Conservation (phyloP, 2,329 filamentous ascomycete genomes). For the Stagonosporopsis rhizophila region DNA sequence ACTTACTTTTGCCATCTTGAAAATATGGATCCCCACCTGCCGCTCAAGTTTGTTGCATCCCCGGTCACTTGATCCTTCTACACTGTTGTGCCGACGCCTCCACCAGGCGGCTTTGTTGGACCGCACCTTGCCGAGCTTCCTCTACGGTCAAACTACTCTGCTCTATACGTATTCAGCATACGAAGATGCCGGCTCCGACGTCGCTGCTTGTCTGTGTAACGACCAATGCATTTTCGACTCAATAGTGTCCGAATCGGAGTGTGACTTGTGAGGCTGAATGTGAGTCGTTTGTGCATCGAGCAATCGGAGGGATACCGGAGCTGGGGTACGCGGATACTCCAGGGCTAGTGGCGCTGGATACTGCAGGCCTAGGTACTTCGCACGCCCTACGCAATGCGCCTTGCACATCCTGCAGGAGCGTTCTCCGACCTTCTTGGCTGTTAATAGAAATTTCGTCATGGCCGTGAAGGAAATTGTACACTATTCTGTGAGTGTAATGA, state of each 20-base stretch:
- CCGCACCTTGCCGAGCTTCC: conserved; percentile 26
- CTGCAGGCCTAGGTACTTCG: conserved; percentile 15
- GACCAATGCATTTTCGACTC: not conserved
- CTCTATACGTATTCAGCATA: not conserved
- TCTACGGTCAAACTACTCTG: not conserved
- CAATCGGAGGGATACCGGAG: conserved; percentile 23
- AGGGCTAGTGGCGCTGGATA: conserved; percentile 12
- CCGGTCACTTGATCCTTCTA: conserved; percentile 31
- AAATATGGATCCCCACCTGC: conserved; percentile 27
- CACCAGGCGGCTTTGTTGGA: conserved; percentile 23
- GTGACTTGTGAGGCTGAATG: conserved; percentile 21
- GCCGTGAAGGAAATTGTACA: not conserved
- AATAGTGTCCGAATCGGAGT: conserved; percentile 11
- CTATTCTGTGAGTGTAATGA: not conserved
- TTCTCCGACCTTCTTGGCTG: conserved; percentile 6
- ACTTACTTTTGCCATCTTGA: conserved; percentile 17
- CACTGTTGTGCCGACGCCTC: conserved; percentile 19
- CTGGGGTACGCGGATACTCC: conserved; percentile 29
- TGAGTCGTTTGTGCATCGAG: conserved; percentile 16
- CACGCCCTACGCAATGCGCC: conserved; percentile 28
- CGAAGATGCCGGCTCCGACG: not conserved
- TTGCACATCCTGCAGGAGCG: conserved; percentile 12
- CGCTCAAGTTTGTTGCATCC: conserved; percentile 13
- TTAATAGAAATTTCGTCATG: conserved; percentile 10
- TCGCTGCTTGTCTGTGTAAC: conserved; percentile 5